Conservation (phyloP, 2,329 filamentous ascomycete species). For the Penicillium paneum region DNA sequence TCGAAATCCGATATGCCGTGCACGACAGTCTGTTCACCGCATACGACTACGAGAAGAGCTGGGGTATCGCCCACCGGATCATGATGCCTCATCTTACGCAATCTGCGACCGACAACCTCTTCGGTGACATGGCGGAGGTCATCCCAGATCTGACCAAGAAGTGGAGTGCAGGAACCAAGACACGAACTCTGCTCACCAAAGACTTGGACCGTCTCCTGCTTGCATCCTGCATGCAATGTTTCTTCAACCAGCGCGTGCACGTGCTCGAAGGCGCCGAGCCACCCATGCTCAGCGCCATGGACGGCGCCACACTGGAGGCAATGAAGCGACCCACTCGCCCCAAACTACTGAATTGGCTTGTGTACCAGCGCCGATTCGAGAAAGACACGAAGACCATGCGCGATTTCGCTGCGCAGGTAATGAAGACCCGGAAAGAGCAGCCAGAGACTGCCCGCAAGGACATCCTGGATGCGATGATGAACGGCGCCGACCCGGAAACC, state of each 20-base stretch:
- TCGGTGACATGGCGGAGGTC: constrained; percentile 48
- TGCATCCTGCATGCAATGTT: constrained; percentile 48
- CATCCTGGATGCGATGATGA: constrained; percentile 58
- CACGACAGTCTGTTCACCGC: constrained; percentile 68
- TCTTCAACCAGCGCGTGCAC: constrained; percentile 51
- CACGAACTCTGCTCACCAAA: constrained; percentile 42
- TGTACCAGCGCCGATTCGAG: constrained; percentile 52
- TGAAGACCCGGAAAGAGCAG: constrained; percentile 53
- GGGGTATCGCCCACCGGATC: constrained; percentile 59
- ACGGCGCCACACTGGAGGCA: constrained; percentile 54
- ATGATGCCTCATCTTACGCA: constrained; percentile 46
- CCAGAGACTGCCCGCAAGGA: constrained; percentile 52
- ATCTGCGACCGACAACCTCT: constrained; percentile 38
- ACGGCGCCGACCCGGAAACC: constrained; percentile 58
- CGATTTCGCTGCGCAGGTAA: constrained; percentile 52
- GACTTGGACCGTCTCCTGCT: constrained; percentile 55
- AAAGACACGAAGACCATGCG: constrained; percentile 53
- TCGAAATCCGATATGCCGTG: constrained; percentile 58
- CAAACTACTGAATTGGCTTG: constrained; percentile 50
- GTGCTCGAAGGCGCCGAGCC: constrained; percentile 46
- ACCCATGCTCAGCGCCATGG: constrained; percentile 53
- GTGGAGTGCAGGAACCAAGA: constrained; percentile 44
- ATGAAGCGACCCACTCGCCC: constrained; percentile 55
- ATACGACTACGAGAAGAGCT: constrained; percentile 49
- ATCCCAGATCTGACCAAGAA: constrained; percentile 48